phyloP scores from a whole-genome alignment of 1,139 yeast species.

The Candida glucosophila region DNA sequence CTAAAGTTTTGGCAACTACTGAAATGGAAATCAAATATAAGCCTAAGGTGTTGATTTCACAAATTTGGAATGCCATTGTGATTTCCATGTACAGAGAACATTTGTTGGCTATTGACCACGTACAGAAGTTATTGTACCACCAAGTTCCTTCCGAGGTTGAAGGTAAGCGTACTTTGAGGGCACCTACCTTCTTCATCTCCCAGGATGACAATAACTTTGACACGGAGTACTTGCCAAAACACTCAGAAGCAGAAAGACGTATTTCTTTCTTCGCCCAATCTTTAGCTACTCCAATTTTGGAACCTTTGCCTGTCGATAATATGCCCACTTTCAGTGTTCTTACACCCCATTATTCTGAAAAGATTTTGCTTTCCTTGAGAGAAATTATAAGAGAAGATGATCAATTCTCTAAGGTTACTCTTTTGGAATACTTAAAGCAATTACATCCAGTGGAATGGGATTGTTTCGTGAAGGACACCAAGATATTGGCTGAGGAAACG shows the following conservation, averaged over 20 bases:
- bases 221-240: slow-evolving; percentile 91
- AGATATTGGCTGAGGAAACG: slow-evolving; percentile 96
- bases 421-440: slow-evolving; percentile 93
- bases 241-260: slow-evolving; percentile 99
- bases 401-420: slow-evolving; percentile 93
- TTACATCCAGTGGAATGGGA: slow-evolving; percentile 99
- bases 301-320: slow-evolving; percentile 96
- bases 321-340: slow-evolving; percentile 98
- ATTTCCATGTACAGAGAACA: slow-evolving; percentile 99
- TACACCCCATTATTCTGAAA: slow-evolving; percentile 97
- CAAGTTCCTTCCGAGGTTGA: slow-evolving; percentile 97
- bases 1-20: slow-evolving; percentile 93
- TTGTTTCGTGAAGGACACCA: slow-evolving; percentile 96
- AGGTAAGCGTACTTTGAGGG: slow-evolving; percentile 96
- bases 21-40: slow-evolving; percentile 99
- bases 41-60: slow-evolving; percentile 96
- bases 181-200: slow-evolving; percentile 96
- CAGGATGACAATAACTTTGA: slow-evolving; percentile 95
- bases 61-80: slow-evolving; percentile 97
- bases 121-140: slow-evolving; percentile 90
- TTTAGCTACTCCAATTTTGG: slow-evolving; percentile 95
- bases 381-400: slow-evolving; percentile 99
- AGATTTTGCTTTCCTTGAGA: slow-evolving; percentile 86
- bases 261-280: slow-evolving; percentile 98
- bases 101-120: slow-evolving; percentile 93